These are phyloP conservation scores for Turritis glabra DNA, from an alignment of 345 rosid species.

Conservation along the genomic window DNA sequence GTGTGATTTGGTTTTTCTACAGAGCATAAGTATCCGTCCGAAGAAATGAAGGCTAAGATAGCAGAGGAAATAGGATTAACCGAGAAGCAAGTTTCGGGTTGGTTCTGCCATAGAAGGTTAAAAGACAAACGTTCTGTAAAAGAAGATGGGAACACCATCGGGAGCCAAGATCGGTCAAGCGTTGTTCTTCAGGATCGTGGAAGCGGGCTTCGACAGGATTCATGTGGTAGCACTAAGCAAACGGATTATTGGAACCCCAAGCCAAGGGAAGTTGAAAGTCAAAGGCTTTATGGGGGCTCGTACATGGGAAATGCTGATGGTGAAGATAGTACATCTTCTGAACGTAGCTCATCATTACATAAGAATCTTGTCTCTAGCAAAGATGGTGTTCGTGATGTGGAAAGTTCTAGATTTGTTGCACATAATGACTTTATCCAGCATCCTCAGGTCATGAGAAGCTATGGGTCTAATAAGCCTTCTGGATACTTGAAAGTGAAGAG, in stretches of 20 bases:
- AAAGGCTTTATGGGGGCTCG: constrained; percentile 51
- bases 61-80: constrained; percentile 77
- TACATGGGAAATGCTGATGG: constrained; percentile 44
- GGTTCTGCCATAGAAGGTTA: constrained; percentile 98
- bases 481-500: constrained; percentile 89
- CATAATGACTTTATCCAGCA: constrained; percentile 40
- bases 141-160: constrained; percentile 57
- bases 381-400: constrained; percentile 43
- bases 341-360: constrained; percentile 61
- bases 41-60: constrained; percentile 74
- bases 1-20: constrained; percentile 23
- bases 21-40: constrained; percentile 81
- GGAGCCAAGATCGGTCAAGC: constrained; percentile 82
- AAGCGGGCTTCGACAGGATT: constrained; percentile 85
- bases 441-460: constrained; percentile 43
- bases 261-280: constrained; percentile 86
- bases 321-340: constrained; percentile 75
- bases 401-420: constrained; percentile 39
- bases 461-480: constrained; percentile 58
- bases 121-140: constrained; percentile 70
- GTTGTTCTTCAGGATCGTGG: constrained; percentile 81
- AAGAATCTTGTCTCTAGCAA: constrained; percentile 52
- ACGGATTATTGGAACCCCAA: constrained; percentile 59
- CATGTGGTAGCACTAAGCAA: constrained; percentile 94
- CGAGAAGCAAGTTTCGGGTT: constrained; percentile 91